Base-by-base conservation (phyloP, 2,329 filamentous ascomycete genomes). In the Neofusicoccum sp. region DNA sequence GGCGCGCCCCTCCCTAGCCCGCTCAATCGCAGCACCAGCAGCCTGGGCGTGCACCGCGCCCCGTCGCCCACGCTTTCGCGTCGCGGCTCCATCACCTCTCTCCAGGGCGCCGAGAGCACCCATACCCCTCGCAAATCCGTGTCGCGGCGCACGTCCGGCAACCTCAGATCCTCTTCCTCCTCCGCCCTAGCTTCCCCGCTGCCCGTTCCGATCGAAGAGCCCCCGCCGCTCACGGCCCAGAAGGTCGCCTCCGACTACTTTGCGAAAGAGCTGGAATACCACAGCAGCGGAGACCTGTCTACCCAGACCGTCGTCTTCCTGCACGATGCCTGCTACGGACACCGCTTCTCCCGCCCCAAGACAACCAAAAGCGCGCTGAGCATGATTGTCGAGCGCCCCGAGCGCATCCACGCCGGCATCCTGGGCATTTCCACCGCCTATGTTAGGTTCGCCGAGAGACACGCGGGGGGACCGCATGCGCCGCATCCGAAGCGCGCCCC, bases 311-410 rank as follows among this genome's bases (percentile, higher is more conserved):
- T 96, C 4, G 92, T 98, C 48, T 83, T 99, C 31, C 79, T 99
- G 1, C 92, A 98, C 69, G 95, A 99, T 77, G 88, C 89, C 58
- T 96, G 93, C 75, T 99, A 98, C 72, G 93, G 93, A 26, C 95
- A 99, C 76, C 88, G 92, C 24, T 99, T 87, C 74, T 91, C 93
- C 9, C 84, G 95, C 45, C 91, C 91, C 3, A 88, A 89, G 67
- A 89, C 91, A 0, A 88, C 86, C 24, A 89, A 89, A 68, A 82
- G 79, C 45, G 83, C 84, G 14, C 81, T 98, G 1, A 86, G 80
- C 68, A 89, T 87, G 61, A 96, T 99, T 65, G 93, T 99, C 51
- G 95, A 99, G 76, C 84, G 95, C 9, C 95, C 95, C 0, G 95
- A 99, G 78, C 84, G 95, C 62, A 87, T 99, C 65, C 89, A 90